Conservation (phyloP, 2,329 filamentous ascomycete species). For the Pseudocercospora pini-densiflorae region DNA sequence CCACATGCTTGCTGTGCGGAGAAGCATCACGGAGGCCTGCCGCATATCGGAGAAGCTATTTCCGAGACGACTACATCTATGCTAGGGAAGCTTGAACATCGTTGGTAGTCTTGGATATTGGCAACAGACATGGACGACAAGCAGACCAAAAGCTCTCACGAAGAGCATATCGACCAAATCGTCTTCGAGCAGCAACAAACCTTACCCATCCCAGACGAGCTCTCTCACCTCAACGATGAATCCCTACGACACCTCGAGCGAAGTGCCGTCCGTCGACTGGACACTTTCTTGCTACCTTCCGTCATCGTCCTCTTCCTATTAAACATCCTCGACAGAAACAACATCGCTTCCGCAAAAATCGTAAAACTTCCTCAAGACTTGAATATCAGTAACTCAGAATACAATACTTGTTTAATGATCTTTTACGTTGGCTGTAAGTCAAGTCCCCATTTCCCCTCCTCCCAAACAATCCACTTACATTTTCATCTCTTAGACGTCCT, state of each 20-base stretch:
- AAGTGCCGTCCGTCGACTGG: conserved; percentile 3
- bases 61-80: not conserved
- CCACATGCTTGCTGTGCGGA: not conserved
- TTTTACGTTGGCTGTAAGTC: conserved; percentile 8
- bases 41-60: not conserved
- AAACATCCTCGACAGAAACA: conserved; percentile 12
- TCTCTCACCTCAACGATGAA: not conserved
- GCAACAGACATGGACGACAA: not conserved
- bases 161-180: not conserved
- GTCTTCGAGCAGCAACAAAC: not conserved
- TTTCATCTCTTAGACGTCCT: not conserved
- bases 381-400: not conserved
- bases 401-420: conserved; percentile 13
- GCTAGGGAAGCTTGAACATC: not conserved
- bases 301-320: conserved; percentile 4
- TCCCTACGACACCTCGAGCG: not conserved
- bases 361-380: conserved; percentile 7
- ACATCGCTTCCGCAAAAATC: conserved; percentile 11
- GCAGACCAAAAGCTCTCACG: not conserved
- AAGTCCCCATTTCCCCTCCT: not conserved
- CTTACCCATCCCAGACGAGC: not conserved
- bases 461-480: not conserved
- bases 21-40: not conserved
- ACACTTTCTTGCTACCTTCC: conserved; percentile 10
- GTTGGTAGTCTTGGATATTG: too few species aligned